Percentiles rank a stretch among this genome's conserved stretches.
Conservation (phyloP, 2,329 filamentous ascomycete species). For the Cadophora sp. region DNA sequence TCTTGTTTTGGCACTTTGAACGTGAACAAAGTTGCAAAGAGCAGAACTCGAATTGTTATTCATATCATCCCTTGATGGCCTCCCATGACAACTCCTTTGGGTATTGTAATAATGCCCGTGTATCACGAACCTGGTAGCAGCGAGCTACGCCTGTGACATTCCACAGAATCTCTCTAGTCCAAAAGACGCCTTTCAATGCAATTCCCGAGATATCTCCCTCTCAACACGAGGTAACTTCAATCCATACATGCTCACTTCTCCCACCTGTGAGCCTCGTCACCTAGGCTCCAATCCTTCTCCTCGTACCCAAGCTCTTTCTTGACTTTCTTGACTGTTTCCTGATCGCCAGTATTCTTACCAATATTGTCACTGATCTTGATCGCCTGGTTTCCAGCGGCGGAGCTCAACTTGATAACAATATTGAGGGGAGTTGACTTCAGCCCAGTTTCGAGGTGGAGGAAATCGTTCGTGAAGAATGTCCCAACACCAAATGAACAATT, state of each 20-base stretch:
- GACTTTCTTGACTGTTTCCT: conserved; percentile 77
- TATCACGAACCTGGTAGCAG: neutral
- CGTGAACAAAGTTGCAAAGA: neutral
- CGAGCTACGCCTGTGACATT: conserved; percentile 4
- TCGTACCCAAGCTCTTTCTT: conserved; percentile 87
- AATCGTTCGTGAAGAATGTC: conserved; percentile 96
- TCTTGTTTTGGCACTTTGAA: neutral
- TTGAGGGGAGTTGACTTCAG: conserved; percentile 91
- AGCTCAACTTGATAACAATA: conserved; percentile 96
- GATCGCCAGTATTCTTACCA: conserved; percentile 90
- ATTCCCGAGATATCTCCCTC: too few species aligned
- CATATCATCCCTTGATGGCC: neutral
- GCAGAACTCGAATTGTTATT: neutral
- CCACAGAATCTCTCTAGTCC: neutral
- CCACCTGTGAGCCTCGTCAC: conserved; percentile 87
- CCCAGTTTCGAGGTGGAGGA: conserved; percentile 71
- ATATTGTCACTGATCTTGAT: conserved; percentile 93
- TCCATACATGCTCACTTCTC: conserved; percentile 54
- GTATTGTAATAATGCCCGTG: conserved; percentile 13
- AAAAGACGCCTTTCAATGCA: neutral
- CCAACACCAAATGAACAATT: conserved; percentile 91
- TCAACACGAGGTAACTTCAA: too few species aligned
- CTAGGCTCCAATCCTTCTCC: conserved; percentile 82
- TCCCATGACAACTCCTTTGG: neutral
- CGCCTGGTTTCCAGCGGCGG: conserved; percentile 79